Evolutionary conservation across 257 asterid genomes (phyloP).

Genomic region (Solanum tarijense): DNA sequence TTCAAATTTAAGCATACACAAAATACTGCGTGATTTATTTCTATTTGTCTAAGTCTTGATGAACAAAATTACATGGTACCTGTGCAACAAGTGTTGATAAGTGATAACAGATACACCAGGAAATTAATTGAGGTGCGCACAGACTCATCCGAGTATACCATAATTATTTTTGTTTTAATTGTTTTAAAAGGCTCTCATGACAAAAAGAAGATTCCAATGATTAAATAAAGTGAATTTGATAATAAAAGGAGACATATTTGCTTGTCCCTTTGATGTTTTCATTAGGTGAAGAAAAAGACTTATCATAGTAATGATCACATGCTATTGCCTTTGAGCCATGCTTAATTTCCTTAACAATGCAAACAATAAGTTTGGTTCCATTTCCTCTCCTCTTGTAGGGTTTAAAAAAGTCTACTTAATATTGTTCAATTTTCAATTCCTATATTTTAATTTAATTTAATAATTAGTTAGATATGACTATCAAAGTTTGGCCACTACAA

Average conservation of each 20-base stretch:
- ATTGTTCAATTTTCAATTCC: neutral
- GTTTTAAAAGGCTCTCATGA: neutral
- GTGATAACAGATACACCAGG: neutral
- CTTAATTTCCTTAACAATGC: neutral
- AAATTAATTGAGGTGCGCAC: neutral
- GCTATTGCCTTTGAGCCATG: neutral
- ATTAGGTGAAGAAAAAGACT: neutral
- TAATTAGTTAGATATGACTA: neutral
- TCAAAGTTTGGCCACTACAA: slow-evolving; percentile 1
- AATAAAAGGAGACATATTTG: neutral
- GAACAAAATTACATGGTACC: neutral
- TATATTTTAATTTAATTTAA: neutral
- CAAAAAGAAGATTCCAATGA: neutral
- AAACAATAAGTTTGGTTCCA: neutral
- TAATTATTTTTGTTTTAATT: neutral
- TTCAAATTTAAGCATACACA: neutral
- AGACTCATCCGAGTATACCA: neutral
- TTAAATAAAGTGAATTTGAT: neutral
- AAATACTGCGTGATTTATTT: neutral
- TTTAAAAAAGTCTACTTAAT: neutral
- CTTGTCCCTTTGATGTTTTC: neutral
- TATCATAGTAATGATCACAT: neutral
- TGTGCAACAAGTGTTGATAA: neutral
- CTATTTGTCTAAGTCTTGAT: neutral
- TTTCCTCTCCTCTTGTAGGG: neutral